Base-by-base conservation (phyloP, 345 rosid species). In the Salix caprea region DNA sequence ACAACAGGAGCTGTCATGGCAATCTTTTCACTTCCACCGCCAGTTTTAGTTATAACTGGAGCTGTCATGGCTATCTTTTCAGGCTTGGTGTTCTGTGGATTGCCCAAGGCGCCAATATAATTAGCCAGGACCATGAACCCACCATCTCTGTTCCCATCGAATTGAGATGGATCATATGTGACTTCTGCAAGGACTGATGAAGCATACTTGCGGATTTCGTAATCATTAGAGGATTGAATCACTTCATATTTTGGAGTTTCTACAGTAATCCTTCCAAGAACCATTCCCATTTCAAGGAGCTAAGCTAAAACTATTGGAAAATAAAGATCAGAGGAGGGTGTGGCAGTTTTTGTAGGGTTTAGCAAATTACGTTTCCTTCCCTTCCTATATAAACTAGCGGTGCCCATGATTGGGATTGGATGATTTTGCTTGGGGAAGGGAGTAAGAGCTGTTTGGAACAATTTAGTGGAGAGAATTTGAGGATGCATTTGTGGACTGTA, bases 41-140 rank as follows among this genome's bases (percentile, higher is more conserved):
- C 19, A 7, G 85, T 70, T 71, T 86, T 84, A 0, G 96, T 91
- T 70, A 91, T 90, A 72, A 92, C 97, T 16, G 94, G 97, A 42
- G 92, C 78, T n/a, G 96, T 91, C 98, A 92, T 92, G n/a, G 96
- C 94, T 1, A 92, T 89, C 61, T 85, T 88, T 79, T 94, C 98
- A 39, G 94, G 90, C 66, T 87, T 90, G 44, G 89, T 75, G 73
- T 94, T 94, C 83, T 90, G 91, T 0, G 97, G 96, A 60, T 90
- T 85, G 44, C 97, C 97, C 0, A 92, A 77, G 7, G 92, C 97
- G 1, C 97, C 99, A 30, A 92, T 95, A 83, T 92, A 95, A 69
- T 88, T 89, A 4, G 97, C 97, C 73, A 95, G 80, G 12, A 91
- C 76, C 44, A 78, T 72, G 84, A 95, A 95, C 28, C 98, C 94